Base-by-base conservation (phyloP, 768 basidiomycete species). In the Podaxis carcinomalis region DNA sequence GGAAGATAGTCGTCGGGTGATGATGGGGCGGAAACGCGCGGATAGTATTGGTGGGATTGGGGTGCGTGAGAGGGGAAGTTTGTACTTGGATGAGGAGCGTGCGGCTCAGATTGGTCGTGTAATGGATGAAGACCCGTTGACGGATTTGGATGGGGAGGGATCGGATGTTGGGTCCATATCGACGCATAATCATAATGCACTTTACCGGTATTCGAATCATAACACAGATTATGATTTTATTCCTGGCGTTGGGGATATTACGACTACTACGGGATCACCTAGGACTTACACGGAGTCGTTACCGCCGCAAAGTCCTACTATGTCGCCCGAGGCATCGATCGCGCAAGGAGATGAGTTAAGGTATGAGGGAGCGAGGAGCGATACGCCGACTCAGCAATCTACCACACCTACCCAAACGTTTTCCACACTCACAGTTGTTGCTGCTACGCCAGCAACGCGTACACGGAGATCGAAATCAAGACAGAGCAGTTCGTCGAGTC, bases 41-140 rank as follows among this genome's bases (percentile, higher is more conserved):
- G 90, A 83, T 53, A 92, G 89, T 61, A 77, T 84, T 25, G 81
- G 79, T 32, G 83, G 84, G 32, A 68, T 82, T 9, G 81, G 81
- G 68, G 83, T 81, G 61, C 84, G 82, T 73, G 78, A 75, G 5
- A 77, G 85, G 61, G 87, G 80, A 49, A 91, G 90, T 66, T 72
- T 92, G 56, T 84, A 84, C 64, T 75, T 93, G 56, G 89, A 90
- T 49, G 52, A 49, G n/a, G 82, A 84, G 27, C 74, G 73, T 28
- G 76, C 75, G 27, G 69, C 70, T 25, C 75, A 75, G 46, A 72
- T 75, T 19, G 82, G 75, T 11, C 80, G 80, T 67, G 89, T 93
- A 37, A 68, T 92, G 61, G 90, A 94, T 68, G 92, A 93, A 70
- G 75, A 73, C 59, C 91, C 91, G 7, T 76, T 83, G 51, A 92